Conservation (phyloP, 768 basidiomycete species). For the Multifurca ochricompacta region DNA sequence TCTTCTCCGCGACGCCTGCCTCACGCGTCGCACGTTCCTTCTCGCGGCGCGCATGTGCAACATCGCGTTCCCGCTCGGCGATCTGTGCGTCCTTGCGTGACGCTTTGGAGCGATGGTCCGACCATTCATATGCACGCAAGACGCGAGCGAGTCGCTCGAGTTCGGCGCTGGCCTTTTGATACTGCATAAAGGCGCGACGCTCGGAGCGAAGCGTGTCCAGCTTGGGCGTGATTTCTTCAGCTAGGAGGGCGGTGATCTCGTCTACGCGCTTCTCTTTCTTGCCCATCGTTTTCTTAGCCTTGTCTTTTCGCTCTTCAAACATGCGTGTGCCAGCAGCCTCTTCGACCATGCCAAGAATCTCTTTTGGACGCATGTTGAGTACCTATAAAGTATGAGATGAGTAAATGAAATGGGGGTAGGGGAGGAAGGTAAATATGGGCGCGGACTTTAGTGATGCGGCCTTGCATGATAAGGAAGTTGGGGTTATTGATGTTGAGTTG, state of each 20-base stretch:
- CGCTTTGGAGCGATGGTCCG: constrained; percentile 45
- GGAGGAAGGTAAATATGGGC: neutral
- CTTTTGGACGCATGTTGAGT: constrained; percentile 96
- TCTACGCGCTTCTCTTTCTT: constrained; percentile 96
- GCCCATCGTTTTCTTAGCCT: constrained; percentile 89
- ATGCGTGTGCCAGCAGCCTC: constrained; percentile 98
- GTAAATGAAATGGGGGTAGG: neutral
- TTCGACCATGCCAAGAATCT: constrained; percentile 97
- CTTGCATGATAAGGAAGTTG: constrained; percentile 99
- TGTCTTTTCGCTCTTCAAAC: constrained; percentile 98
- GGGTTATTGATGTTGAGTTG: constrained; percentile 99
- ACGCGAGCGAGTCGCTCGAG: constrained; percentile 79
- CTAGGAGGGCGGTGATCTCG: constrained; percentile 72
- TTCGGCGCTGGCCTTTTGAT: constrained; percentile 82
- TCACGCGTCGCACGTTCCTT: constrained; percentile 48
- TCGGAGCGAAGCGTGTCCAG: constrained; percentile 83
- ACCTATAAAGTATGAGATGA: constrained; percentile 41
- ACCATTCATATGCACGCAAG: constrained; percentile 87
- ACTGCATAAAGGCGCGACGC: constrained; percentile 82
- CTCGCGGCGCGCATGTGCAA: constrained; percentile 37
- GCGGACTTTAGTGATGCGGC: constrained; percentile 90
- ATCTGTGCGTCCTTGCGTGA: constrained; percentile 51
- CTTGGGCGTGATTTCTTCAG: constrained; percentile 92
- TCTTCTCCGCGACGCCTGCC: constrained; percentile 56
- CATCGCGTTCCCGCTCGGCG: constrained; percentile 40